A percentile compares a stretch with the other conserved stretches of the same genome.
Conservation (phyloP, 768 basidiomycete genomes). For the Pleurotus citrinopileatus region DNA sequence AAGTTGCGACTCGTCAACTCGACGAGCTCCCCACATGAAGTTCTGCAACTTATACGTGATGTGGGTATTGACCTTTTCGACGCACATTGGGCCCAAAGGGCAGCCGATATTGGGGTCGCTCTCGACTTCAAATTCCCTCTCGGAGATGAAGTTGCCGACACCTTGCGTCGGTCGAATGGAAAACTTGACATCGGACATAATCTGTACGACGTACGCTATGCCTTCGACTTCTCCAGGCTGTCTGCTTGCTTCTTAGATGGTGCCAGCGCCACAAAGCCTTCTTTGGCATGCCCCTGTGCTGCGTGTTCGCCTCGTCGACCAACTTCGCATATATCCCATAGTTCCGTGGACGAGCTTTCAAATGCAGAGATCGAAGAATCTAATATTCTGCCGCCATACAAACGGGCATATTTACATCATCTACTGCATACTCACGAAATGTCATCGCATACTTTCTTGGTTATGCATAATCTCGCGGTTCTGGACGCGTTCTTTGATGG, state of each 20-base stretch:
- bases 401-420: slow-evolving; percentile 77
- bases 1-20: slow-evolving; percentile 68
- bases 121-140: slow-evolving; percentile 78
- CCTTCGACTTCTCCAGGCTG: slow-evolving; percentile 57
- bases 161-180: slow-evolving; percentile 13
- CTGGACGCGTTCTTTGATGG: slow-evolving; percentile 62
- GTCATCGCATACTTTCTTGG: slow-evolving; percentile 75
- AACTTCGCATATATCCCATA: slow-evolving; percentile 38
- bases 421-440: slow-evolving; percentile 88
- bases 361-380: neutral
- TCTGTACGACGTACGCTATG: slow-evolving; percentile 57
- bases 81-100: slow-evolving; percentile 63
- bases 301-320: slow-evolving; percentile 52
- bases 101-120: slow-evolving; percentile 69
- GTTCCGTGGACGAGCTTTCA: slow-evolving; percentile 30
- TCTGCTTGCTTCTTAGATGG: slow-evolving; percentile 36
- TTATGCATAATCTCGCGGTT: slow-evolving; percentile 72
- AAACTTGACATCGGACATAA: slow-evolving; percentile 65
- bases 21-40: slow-evolving; percentile 66
- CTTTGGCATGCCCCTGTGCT: slow-evolving; percentile 43
- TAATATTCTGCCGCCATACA: slow-evolving; percentile 27
- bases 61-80: slow-evolving; percentile 80
- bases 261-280: slow-evolving; percentile 14
- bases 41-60: slow-evolving; percentile 59
- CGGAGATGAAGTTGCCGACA: slow-evolving; percentile 8